Evolutionary conservation across 2,329 filamentous ascomycete species (phyloP).

Genomic region (Sporothrix protearum): DNA sequence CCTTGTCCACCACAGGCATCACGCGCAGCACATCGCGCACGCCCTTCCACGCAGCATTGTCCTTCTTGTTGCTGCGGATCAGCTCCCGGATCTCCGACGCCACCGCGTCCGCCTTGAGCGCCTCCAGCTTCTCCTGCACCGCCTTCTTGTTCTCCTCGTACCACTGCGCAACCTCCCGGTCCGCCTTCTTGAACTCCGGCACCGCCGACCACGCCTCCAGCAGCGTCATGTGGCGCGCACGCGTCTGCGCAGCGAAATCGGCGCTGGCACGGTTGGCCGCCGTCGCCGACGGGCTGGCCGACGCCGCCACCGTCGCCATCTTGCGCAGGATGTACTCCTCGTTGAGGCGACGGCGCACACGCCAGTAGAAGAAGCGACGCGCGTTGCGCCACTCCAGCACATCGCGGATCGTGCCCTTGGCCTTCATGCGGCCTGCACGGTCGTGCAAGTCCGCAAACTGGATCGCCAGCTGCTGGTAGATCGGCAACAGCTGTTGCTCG

Average conservation of each 20-base stretch:
- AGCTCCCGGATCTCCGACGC: constrained; percentile 65
- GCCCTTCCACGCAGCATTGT: constrained; percentile 76
- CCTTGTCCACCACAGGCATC: constrained; percentile 83
- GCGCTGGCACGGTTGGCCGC: constrained; percentile 36
- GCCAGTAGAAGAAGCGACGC: constrained; percentile 99
- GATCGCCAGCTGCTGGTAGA: constrained; percentile 91
- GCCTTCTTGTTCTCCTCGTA: constrained; percentile 90
- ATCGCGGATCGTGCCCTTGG: constrained; percentile 89
- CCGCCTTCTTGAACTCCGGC: constrained; percentile 70
- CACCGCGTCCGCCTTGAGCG: constrained; percentile 67
- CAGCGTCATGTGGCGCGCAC: constrained; percentile 66
- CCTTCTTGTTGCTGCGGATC: constrained; percentile 64
- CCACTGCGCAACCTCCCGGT: constrained; percentile 84
- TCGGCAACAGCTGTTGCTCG: constrained; percentile 83
- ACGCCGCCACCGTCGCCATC: constrained; percentile 55
- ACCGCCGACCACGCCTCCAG: constrained; percentile 82
- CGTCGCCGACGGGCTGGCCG: constrained; percentile 27
- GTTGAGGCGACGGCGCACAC: constrained; percentile 90
- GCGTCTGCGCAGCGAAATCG: constrained; percentile 45
- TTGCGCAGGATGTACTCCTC: constrained; percentile 96
- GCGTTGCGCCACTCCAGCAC: constrained; percentile 82
- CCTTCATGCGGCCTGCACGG: constrained; percentile 94
- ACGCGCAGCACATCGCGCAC: constrained; percentile 81
- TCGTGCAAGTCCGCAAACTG: constrained; percentile 98
- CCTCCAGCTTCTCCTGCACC: constrained; percentile 79